These are phyloP conservation scores for Coniferiporia sulphurascens DNA, from an alignment of 1,284 basidiomycete species.

Conservation along the genomic window DNA sequence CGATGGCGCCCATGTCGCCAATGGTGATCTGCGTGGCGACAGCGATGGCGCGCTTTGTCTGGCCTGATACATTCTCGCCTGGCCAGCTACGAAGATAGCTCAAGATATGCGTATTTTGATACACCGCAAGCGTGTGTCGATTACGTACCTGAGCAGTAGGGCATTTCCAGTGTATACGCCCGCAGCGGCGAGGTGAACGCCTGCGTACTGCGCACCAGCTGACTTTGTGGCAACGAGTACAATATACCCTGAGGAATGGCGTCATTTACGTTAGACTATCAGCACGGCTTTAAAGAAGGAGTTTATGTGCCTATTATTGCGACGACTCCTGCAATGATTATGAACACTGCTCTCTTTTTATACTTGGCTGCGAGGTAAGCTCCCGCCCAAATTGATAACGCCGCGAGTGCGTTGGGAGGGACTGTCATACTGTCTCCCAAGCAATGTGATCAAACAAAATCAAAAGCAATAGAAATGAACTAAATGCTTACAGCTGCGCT, in stretches of 20 bases:
- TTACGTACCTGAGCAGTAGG: conserved; percentile 43
- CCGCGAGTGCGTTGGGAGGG: conserved; percentile 52
- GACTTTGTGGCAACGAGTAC: conserved; percentile 46
- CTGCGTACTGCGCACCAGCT: conserved; percentile 56
- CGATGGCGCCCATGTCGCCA: conserved; percentile 61
- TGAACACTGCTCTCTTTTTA: conserved; percentile 51
- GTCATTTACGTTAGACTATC: background rate
- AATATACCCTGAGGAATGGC: conserved; percentile 51
- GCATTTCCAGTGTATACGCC: conserved; percentile 62
- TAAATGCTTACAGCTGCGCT: conserved; percentile 45
- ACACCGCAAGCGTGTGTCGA: background rate
- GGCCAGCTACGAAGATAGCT: conserved; percentile 44
- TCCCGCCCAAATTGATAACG: conserved; percentile 42
- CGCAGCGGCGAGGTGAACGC: conserved; percentile 54
- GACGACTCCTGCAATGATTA: conserved; percentile 47
- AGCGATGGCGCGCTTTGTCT: conserved; percentile 63
- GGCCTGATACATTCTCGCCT: conserved; percentile 66
- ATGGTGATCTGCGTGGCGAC: conserved; percentile 66
- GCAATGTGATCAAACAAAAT: background rate
- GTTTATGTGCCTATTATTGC: conserved; percentile 47
- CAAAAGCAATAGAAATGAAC: background rate
- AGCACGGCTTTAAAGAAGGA: background rate
- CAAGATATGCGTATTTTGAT: background rate
- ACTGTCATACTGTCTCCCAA: conserved; percentile 43
- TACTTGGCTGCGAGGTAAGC: conserved; percentile 47